These are phyloP conservation scores for Blastomyces percursus DNA, from an alignment of 2,329 filamentous ascomycete species.

Conservation along the genomic window DNA sequence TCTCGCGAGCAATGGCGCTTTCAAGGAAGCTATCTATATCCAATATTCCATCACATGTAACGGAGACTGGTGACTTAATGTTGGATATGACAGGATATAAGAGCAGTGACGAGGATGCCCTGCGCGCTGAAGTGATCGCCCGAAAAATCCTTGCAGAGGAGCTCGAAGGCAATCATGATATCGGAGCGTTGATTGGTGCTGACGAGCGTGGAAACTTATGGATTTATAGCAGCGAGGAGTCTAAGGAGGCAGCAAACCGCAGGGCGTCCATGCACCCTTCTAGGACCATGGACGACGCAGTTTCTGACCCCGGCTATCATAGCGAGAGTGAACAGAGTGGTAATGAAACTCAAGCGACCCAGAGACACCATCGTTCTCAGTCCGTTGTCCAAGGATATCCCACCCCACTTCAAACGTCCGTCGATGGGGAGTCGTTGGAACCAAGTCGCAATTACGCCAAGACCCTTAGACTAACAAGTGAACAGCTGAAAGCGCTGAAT, in stretches of 20 bases:
- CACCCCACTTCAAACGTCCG: slow-evolving; percentile 46
- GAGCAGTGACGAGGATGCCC: slow-evolving; percentile 79
- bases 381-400: slow-evolving; percentile 58
- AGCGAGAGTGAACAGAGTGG: slow-evolving; percentile 65
- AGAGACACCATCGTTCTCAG: slow-evolving; percentile 47
- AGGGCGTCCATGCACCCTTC: slow-evolving; percentile 43
- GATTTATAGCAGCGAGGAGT: slow-evolving; percentile 98
- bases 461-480: slow-evolving; percentile 85
- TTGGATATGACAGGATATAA: slow-evolving; percentile 97
- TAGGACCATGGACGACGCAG: slow-evolving; percentile 61
- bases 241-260: slow-evolving; percentile 76
- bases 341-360: slow-evolving; percentile 49
- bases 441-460: slow-evolving; percentile 87
- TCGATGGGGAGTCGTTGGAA: slow-evolving; percentile 42
- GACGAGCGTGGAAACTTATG: slow-evolving; percentile 96
- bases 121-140: slow-evolving; percentile 86
- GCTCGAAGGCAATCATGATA: slow-evolving; percentile 88
- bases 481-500: slow-evolving; percentile 78
- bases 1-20: slow-evolving; percentile 70
- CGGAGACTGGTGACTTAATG: slow-evolving; percentile 87
- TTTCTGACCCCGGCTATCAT: slow-evolving; percentile 89
- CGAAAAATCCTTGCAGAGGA: slow-evolving; percentile 88
- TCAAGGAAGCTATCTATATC: slow-evolving; percentile 79
- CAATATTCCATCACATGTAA: slow-evolving; percentile 90
- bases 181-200: slow-evolving; percentile 86